phyloP scores from a whole-genome alignment of 495 filamentous ascomycete genomes.

The Trichoderma gamsii region DNA sequence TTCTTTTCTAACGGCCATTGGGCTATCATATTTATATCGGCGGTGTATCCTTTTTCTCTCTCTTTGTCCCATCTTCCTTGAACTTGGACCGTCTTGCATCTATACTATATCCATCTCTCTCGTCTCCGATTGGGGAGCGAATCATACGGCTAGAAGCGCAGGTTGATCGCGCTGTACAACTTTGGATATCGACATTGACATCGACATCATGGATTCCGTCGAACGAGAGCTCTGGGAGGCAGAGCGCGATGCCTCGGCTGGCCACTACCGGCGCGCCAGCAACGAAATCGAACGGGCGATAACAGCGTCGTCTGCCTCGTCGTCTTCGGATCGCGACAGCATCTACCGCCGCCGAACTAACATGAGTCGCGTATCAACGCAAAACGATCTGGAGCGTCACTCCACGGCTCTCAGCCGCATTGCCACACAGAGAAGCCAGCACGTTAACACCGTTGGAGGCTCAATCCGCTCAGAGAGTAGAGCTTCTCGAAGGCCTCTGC shows the following conservation, averaged over 20 bases:
- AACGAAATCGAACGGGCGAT: slow-evolving; percentile 46
- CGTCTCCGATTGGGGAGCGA: neutral
- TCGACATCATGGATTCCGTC: slow-evolving; percentile 42
- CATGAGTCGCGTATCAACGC: slow-evolving; percentile 58
- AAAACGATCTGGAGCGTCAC: slow-evolving; percentile 62
- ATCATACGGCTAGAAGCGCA: neutral
- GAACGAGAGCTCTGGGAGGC: slow-evolving; percentile 48
- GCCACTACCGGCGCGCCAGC: slow-evolving; percentile 28
- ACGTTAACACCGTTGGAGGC: slow-evolving; percentile 67
- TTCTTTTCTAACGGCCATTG: neutral
- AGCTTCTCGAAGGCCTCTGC: slow-evolving; percentile 50
- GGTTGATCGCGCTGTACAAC: neutral
- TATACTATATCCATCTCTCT: too few species aligned
- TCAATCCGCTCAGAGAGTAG: slow-evolving; percentile 46
- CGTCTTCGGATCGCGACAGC: slow-evolving; percentile 28
- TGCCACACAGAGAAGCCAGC: slow-evolving; percentile 66
- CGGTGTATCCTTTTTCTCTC: neutral
- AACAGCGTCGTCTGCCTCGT: slow-evolving; percentile 45
- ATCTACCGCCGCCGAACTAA: slow-evolving; percentile 18
- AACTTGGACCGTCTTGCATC: neutral
- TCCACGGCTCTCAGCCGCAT: slow-evolving; percentile 72
- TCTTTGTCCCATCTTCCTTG: neutral
- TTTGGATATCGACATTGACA: slow-evolving; percentile 20
- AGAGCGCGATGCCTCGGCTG: slow-evolving; percentile 35
- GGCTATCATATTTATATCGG: neutral